A percentile compares a stretch with the other conserved stretches of the same genome.
These are phyloP conservation scores for Ormosia semicastrata DNA, from an alignment of 306 rosid genomes.

Conservation along the genomic window DNA sequence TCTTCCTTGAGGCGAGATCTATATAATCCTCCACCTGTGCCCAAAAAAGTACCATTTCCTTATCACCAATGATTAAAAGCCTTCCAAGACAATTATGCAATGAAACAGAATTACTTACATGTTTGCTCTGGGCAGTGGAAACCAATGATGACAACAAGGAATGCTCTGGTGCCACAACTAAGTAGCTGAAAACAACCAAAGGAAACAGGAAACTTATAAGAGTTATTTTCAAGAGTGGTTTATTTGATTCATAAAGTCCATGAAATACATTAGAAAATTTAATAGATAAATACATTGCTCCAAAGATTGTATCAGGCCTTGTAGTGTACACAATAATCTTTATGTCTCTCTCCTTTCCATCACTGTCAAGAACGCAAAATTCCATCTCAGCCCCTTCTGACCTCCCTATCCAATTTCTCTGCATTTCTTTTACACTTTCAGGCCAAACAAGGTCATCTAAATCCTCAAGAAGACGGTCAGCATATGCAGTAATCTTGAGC, in stretches of 20 bases:
- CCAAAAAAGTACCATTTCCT: constrained; percentile 41
- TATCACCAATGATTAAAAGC: constrained; percentile 34
- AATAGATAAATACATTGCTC: constrained; percentile 81
- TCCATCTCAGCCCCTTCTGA: constrained; percentile 97
- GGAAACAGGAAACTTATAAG: constrained; percentile 10
- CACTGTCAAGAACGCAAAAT: constrained; percentile 64
- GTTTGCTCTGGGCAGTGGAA: constrained; percentile 57
- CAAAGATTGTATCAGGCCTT: constrained; percentile 96
- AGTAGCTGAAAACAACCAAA: constrained; percentile 60
- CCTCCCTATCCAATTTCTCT: constrained; percentile 98
- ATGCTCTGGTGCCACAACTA: constrained; percentile 95
- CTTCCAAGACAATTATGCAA: constrained; percentile 27
- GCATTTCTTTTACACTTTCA: constrained; percentile 96
- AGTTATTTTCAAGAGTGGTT: constrained; percentile 20
- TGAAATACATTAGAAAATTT: constrained; percentile 28
- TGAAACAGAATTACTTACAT: constrained; percentile 49
- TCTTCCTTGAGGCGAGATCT: constrained; percentile 79
- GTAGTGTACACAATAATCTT: constrained; percentile 81
- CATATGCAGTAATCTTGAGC: constrained; percentile 98
- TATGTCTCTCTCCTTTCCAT: constrained; percentile 67
- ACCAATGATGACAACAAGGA: constrained; percentile 59
- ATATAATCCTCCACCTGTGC: constrained; percentile 82
- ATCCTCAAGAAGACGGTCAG: constrained; percentile 97
- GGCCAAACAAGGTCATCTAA: constrained; percentile 96
- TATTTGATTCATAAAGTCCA: constrained; percentile 21